Percentiles rank a stretch among this genome's conserved stretches.
Evolutionary conservation across 495 filamentous ascomycete genomes (phyloP).

Genomic region (Hypoxylon trugodes): DNA sequence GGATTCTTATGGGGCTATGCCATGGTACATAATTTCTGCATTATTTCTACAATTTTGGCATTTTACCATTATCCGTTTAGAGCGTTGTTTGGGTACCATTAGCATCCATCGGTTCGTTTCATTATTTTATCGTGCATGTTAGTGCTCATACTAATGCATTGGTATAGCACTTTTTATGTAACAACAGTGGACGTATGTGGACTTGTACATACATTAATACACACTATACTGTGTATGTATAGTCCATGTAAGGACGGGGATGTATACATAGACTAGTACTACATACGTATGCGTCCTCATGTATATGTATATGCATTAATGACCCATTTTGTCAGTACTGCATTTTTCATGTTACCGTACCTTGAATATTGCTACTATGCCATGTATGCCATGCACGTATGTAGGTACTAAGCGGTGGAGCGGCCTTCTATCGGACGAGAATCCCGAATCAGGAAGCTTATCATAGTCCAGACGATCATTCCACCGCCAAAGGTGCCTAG

Average conservation of each 20-base stretch:
- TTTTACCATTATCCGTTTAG: neutral
- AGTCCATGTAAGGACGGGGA: constrained; percentile 3
- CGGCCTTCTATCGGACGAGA: constrained; percentile 32
- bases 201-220: neutral
- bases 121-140: constrained; percentile 41
- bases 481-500: constrained; percentile 40
- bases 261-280: neutral
- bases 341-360: no score
- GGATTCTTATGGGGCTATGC: constrained; percentile 28
- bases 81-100: constrained; percentile 24
- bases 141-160: constrained; percentile 29
- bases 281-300: constrained; percentile 3
- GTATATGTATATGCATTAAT: constrained; percentile 23
- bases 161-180: constrained; percentile 30
- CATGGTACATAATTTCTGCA: constrained; percentile 17
- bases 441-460: constrained; percentile 42
- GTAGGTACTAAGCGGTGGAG: constrained; percentile 32
- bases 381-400: neutral
- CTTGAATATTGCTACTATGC: constrained; percentile 18
- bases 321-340: constrained; percentile 26
- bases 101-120: constrained; percentile 41
- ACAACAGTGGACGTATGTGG: no score
- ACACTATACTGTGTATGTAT: neutral
- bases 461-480: constrained; percentile 34
- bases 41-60: constrained; percentile 8